Base-by-base conservation (phyloP, 768 basidiomycete genomes). In the Auriculariales sp. region DNA sequence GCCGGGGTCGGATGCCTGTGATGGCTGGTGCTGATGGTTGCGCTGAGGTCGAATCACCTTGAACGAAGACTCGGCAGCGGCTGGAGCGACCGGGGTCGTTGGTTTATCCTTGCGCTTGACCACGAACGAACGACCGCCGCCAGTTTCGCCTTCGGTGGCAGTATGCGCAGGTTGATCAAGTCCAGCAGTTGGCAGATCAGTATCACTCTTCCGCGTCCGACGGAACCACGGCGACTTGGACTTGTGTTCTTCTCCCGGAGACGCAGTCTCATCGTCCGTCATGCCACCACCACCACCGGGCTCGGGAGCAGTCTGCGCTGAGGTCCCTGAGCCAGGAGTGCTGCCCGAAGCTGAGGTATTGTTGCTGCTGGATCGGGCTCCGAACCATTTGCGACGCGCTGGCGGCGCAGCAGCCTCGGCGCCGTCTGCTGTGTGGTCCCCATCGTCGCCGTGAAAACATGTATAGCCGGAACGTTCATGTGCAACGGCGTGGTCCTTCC, bases 91-190 rank as follows among this genome's bases (percentile, higher is more conserved):
- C 14, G 46, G 31, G 19, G 73, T 69, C 34, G 61, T 62, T 4
- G 36, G 17, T 53, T 65, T 66, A 59, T 78, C 79, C 39, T 44
- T 19, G n/a, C 80, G 71, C 46, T 83, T 75, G 29, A 84, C 81
- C 17, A 83, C 81, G 54, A 84, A 84, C 54, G 53, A 44, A 19
- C 12, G 52, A 44, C 17, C 31, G 19, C 15, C 49, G 39, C 64
- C 71, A 36, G 64, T 70, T 52, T 64, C 67, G 25, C 57, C 63
- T 29, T 64, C 59, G 15, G 64, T 58, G 15, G 64, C 54, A n/a
- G n/a, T n/a, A n/a, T n/a, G n/a, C n/a, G n/a, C n/a, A 34, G 63
- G 61, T 53, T 53, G 61, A 50, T 68, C 59, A 49, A 53, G n/a
- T 47, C 50, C 28, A 34, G 55, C 33, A 42, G 50, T 36, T n/a